Percentiles rank a stretch among this genome's conserved stretches.
Evolutionary conservation across 2,329 filamentous ascomycete genomes (phyloP).

Genomic region (Epichloe gansuensis): DNA sequence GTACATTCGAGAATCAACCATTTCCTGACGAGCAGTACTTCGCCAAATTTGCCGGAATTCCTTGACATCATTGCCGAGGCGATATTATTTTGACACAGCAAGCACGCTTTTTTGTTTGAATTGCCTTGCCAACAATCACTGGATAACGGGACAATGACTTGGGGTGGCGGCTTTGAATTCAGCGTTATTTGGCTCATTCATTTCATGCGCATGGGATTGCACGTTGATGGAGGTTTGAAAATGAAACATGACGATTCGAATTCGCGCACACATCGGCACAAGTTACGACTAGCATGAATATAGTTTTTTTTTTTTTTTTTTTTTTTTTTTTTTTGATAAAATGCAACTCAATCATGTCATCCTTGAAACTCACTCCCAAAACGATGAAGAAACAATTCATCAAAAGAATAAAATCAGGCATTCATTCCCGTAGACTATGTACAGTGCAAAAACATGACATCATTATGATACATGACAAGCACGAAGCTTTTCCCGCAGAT

Average conservation of each 20-base stretch:
- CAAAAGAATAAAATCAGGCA: neutral
- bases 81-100: conserved; percentile 1
- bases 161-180: neutral
- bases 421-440: neutral
- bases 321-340: no score
- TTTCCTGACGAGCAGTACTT: conserved; percentile 19
- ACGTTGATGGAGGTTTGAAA: neutral
- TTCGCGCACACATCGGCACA: neutral
- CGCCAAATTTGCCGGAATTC: conserved; percentile 29
- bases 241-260: neutral
- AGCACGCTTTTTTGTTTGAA: neutral
- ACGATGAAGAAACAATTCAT: no score
- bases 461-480: conserved; percentile 4
- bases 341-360: no score
- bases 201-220: neutral
- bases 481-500: neutral
- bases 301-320: neutral
- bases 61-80: conserved; percentile 32
- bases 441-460: neutral
- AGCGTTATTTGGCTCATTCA: neutral
- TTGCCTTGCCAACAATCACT: neutral
- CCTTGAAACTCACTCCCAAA: no score
- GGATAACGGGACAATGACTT: neutral
- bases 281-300: neutral
- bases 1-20: conserved; percentile 18